A percentile compares a stretch with the other conserved stretches of the same genome.
Conservation (phyloP, 2,329 filamentous ascomycete species). For the Fusarium sp. region DNA sequence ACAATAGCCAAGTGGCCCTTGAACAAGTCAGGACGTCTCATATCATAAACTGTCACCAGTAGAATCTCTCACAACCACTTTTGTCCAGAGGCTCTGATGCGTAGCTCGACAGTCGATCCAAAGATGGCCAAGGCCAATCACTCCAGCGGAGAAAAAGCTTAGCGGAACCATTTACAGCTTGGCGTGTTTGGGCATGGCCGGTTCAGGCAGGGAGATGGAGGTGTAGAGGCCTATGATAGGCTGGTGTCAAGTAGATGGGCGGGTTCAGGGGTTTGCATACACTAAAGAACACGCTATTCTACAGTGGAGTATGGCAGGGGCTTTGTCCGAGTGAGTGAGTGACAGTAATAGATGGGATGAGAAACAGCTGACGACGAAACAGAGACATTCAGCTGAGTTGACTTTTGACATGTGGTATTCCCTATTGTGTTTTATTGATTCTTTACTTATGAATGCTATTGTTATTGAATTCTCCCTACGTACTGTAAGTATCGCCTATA, state of each 20-base stretch:
- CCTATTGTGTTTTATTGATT: background rate
- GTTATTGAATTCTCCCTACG: background rate
- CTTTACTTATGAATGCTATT: slow-evolving; percentile 6
- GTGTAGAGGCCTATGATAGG: slow-evolving; percentile 1
- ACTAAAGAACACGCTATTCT: slow-evolving; percentile 20
- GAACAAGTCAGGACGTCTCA: background rate
- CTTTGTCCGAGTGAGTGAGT: background rate
- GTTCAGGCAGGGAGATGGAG: slow-evolving; percentile 30
- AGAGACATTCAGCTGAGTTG: slow-evolving; percentile 6
- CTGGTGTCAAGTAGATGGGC: background rate
- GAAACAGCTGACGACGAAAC: slow-evolving; percentile 25
- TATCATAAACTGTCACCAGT: slow-evolving; percentile 3
- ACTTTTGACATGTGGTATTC: background rate
- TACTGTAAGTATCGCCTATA: background rate
- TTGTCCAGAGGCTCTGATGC: slow-evolving; percentile 21
- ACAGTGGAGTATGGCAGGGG: slow-evolving; percentile 7
- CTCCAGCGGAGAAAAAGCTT: slow-evolving; percentile 18
- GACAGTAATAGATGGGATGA: slow-evolving; percentile 1
- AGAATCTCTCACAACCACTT: background rate
- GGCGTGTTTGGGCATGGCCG: slow-evolving; percentile 28
- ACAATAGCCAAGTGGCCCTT: slow-evolving; percentile 18
- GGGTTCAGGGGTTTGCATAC: slow-evolving; percentile 19
- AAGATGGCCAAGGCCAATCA: slow-evolving; percentile 25
- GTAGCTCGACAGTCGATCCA: slow-evolving; percentile 8
- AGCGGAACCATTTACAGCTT: slow-evolving; percentile 16